These are phyloP conservation scores for Cytauxzoon felis DNA, from an alignment of 169 alveolate genomes.

Conservation along the genomic window DNA sequence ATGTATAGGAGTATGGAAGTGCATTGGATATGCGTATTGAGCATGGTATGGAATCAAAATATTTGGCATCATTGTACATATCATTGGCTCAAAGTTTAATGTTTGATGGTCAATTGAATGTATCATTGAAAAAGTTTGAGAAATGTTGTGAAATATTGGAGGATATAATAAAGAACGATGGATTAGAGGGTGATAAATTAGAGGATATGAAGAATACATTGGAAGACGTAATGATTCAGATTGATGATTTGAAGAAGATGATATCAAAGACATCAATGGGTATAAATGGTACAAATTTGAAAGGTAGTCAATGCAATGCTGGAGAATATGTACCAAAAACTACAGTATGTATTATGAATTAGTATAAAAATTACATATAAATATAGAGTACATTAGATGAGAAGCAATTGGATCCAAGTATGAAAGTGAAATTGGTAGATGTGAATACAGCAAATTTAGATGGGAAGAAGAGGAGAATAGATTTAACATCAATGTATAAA, in stretches of 20 bases:
- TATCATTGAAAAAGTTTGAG: constrained; percentile 22
- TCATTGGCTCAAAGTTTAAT: constrained; percentile 61
- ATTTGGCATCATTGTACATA: constrained; percentile 49
- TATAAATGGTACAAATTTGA: not conserved
- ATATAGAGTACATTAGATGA: constrained; percentile 49
- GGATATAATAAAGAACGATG: constrained; percentile 16
- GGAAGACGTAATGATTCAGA: constrained; percentile 50
- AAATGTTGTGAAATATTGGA: constrained; percentile 17
- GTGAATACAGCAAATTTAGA: not conserved
- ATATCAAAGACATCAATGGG: constrained; percentile 13
- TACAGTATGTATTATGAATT: constrained; percentile 23
- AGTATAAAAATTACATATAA: no score
- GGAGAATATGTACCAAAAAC: constrained; percentile 54
- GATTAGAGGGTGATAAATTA: constrained; percentile 5
- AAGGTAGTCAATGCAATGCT: constrained; percentile 63
- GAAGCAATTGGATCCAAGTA: constrained; percentile 15
- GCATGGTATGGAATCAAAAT: constrained; percentile 19
- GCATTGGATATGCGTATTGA: constrained; percentile 51
- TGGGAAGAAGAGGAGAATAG: constrained; percentile 22
- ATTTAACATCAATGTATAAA: constrained; percentile 19
- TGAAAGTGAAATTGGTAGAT: constrained; percentile 2
- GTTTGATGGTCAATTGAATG: constrained; percentile 50
- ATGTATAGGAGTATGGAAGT: constrained; percentile 36
- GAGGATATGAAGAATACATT: constrained; percentile 29
- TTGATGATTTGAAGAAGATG: constrained; percentile 47